Percentiles rank a stretch among this genome's conserved stretches.
These are phyloP conservation scores for Chloris gayana DNA, from an alignment of 176 grass and related monocot genomes.

Conservation along the genomic window DNA sequence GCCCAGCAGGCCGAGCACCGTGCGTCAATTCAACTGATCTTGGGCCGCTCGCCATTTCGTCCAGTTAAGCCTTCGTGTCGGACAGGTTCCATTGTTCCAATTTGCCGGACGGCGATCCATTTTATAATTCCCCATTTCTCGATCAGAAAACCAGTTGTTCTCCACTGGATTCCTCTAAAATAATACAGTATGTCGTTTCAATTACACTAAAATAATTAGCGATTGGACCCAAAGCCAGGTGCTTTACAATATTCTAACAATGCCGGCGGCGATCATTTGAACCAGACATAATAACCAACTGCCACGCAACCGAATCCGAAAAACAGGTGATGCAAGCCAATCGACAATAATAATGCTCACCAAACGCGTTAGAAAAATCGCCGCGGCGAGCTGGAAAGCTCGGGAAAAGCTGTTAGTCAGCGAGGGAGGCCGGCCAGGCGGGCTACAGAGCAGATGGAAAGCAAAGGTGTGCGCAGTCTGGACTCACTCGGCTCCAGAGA, in stretches of 20 bases:
- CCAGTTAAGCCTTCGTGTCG: too few species aligned
- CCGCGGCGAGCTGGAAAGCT: constrained; percentile 36
- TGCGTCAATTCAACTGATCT: too few species aligned
- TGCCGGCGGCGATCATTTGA: neutral
- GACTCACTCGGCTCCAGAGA: neutral
- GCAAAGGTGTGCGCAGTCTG: neutral
- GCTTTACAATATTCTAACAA: too few species aligned
- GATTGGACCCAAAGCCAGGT: too few species aligned
- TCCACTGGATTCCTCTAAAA: neutral
- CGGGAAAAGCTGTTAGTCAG: neutral
- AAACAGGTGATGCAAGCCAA: neutral
- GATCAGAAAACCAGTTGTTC: neutral
- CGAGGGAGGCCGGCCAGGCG: neutral
- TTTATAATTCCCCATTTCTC: too few species aligned
- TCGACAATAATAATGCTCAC: constrained; percentile 24
- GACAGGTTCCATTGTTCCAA: too few species aligned
- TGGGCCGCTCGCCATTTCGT: too few species aligned
- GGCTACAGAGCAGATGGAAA: neutral
- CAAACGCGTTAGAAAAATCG: constrained; percentile 15
- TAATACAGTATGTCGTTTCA: too few species aligned
- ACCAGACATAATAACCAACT: neutral
- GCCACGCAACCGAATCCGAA: constrained; percentile 6
- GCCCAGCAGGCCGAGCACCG: too few species aligned
- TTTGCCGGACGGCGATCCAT: too few species aligned
- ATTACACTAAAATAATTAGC: too few species aligned